Base-by-base conservation (phyloP, 2,329 filamentous ascomycete genomes). In the Ophiosphaerella korrae region DNA sequence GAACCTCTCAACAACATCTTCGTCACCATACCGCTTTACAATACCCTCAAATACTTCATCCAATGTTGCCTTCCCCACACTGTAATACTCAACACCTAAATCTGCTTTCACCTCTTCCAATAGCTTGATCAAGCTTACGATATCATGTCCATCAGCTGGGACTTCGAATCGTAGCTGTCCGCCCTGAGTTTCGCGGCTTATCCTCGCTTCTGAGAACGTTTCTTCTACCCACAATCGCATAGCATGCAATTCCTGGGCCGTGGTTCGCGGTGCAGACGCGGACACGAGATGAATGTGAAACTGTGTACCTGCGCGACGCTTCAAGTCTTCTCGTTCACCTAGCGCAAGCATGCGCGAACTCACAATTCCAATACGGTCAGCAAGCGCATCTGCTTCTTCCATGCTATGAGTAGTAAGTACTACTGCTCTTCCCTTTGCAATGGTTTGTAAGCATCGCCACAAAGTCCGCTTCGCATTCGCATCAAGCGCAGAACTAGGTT, bases 361-460 rank as follows among this genome's bases (percentile, higher is more conserved):
- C 7, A 97, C 77, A 45, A 97, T 90, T 2, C 87, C 88, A 57
- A 97, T 95, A 51, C 92, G 86, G 65, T 96, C 92, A 0, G 91
- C 88, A 1, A 97, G 81, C 1, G 95, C 78, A 66, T 96, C 92
- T 0, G 92, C 92, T 72, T 97, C 92, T 66, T 96, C 92, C 31
- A 97, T 80, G 68, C 95, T 96, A 70, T 97, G 92, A 0, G 92
- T 96, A 0, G 92, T 96, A 46, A 96, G 72, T 35, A 96, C 84
- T 56, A 96, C 88, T 0, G 91, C 94, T 32, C 92, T 81, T 48
- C 79, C 80, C 18, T 90, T 90, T 48, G 90, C 83, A 68, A 95
- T 89, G 1, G 87, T 88, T 13, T 96, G 78, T 21, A 96, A 79
- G 50, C 96, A 96, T 60, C 95, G 90, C 92, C 92, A 96, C 31